Conservation (phyloP, 2,329 filamentous ascomycete genomes). For the Verticillium isaacii region DNA sequence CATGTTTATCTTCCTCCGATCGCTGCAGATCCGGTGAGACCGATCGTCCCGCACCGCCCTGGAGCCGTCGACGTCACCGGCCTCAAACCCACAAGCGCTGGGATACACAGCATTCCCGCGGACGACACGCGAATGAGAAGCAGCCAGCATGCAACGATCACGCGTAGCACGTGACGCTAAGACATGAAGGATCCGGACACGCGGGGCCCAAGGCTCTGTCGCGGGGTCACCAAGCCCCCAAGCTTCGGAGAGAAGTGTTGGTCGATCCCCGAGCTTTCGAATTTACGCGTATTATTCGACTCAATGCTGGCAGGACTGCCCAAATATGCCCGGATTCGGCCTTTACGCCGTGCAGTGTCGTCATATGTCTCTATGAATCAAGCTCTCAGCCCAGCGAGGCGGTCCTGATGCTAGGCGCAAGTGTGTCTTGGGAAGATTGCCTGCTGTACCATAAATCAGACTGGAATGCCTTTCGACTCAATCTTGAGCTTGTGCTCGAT, state of each 20-base stretch:
- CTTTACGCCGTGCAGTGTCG: not conserved
- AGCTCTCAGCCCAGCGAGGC: not conserved
- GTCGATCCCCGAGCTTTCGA: not conserved
- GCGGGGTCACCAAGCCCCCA: not conserved
- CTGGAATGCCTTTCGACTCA: no score
- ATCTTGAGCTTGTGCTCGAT: no score
- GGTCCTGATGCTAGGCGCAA: not conserved
- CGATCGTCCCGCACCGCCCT: not conserved
- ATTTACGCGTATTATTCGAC: not conserved
- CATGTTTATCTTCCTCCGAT: not conserved
- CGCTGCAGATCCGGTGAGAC: not conserved
- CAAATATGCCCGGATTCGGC: not conserved
- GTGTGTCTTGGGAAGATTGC: no score
- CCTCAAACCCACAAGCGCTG: not conserved
- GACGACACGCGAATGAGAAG: not conserved
- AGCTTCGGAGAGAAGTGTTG: not conserved
- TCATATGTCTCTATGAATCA: not conserved
- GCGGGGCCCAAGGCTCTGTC: not conserved
- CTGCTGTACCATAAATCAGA: not conserved
- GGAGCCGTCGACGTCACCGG: not conserved
- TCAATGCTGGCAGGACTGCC: not conserved
- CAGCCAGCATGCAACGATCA: not conserved
- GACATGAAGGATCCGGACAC: not conserved
- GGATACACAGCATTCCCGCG: not conserved
- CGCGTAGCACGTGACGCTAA: not conserved